Conservation (phyloP, 139 green algal genomes). For the Limnomonas spitsbergensis region DNA sequence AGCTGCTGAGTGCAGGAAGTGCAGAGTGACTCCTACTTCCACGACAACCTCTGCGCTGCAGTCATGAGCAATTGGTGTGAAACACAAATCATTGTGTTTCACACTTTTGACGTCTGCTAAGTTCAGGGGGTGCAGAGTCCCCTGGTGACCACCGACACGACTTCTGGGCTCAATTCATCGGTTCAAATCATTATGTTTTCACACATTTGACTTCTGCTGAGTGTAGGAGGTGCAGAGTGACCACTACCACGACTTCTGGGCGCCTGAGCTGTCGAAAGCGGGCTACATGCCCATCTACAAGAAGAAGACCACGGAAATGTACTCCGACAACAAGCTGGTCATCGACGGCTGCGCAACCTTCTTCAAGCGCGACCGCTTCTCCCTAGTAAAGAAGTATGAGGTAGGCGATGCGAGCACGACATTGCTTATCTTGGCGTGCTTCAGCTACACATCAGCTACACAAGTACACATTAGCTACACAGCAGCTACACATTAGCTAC, state of each 20-base stretch:
- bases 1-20: too few species aligned
- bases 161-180: neutral
- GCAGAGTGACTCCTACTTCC: too few species aligned
- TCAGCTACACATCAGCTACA: conserved; percentile 19
- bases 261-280: conserved; percentile 74
- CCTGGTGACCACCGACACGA: too few species aligned
- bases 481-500: too few species aligned
- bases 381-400: conserved; percentile 96
- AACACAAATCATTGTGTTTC: too few species aligned
- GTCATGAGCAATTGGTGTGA: too few species aligned
- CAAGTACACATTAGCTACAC: neutral
- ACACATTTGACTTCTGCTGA: conserved; percentile 20
- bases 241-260: conserved; percentile 69
- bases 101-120: too few species aligned
- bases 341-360: conserved; percentile 98
- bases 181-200: neutral
- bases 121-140: too few species aligned
- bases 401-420: conserved; percentile 9
- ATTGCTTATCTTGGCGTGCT: too few species aligned
- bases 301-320: conserved; percentile 96
- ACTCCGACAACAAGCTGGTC: conserved; percentile 79
- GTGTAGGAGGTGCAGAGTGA: conserved; percentile 94
- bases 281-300: conserved; percentile 98
- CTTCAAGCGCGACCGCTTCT: conserved; percentile 84
- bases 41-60: too few species aligned